Evolutionary conservation across 2,329 filamentous ascomycete species (phyloP).

Genomic region (Microcera coccophila): DNA sequence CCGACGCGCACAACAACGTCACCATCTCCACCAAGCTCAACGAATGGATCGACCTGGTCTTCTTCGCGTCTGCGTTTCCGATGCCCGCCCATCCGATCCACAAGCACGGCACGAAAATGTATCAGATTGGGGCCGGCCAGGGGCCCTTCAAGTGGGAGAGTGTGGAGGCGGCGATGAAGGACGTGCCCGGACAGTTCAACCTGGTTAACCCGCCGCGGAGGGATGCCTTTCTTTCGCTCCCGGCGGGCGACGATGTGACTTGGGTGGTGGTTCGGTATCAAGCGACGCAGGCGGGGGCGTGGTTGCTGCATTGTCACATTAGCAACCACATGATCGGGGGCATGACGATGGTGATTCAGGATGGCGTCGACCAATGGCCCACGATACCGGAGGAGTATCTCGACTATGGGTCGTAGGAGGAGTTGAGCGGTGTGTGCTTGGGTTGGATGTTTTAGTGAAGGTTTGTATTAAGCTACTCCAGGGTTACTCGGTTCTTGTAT

Average conservation of each 20-base stretch:
- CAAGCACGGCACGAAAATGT: conserved; percentile 62
- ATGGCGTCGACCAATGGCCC: conserved; percentile 44
- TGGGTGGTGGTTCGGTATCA: conserved; percentile 53
- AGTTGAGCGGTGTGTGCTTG: background rate
- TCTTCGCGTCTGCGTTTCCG: conserved; percentile 39
- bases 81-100: conserved; percentile 58
- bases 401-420: background rate
- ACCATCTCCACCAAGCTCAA: conserved; percentile 45
- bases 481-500: background rate
- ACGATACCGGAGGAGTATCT: conserved; percentile 37
- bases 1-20: conserved; percentile 37
- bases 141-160: conserved; percentile 50
- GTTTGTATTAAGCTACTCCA: too few relatives aligned
- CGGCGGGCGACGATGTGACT: conserved; percentile 15
- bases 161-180: conserved; percentile 49
- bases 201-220: conserved; percentile 51
- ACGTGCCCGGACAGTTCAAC: conserved; percentile 52
- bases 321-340: conserved; percentile 51
- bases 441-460: background rate
- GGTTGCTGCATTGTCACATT: conserved; percentile 55
- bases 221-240: conserved; percentile 37
- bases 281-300: conserved; percentile 50
- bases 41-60: conserved; percentile 55
- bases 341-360: conserved; percentile 51
- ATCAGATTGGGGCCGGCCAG: conserved; percentile 48